Evolutionary conservation across 257 asterid species (phyloP), one percentile per base, ranked within the genome.

Genomic region (Voacanga thouarsii): DNA sequence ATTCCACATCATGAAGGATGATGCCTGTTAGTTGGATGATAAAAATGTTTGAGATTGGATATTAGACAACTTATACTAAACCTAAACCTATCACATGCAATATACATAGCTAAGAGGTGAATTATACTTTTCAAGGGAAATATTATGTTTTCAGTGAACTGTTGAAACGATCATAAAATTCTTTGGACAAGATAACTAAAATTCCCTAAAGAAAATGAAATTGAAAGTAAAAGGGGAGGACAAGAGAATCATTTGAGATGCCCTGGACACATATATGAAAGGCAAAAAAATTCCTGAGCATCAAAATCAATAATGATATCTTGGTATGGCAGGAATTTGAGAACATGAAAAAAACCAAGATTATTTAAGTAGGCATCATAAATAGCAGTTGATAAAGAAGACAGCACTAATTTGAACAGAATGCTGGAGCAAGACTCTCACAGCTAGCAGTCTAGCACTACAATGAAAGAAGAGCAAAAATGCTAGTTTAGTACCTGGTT

Each of bases 401-500:
- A 61, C 12, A 26, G 68, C 16, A 61, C 7, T 24, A 61, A 3
- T 61, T 24, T 24, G 16, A 12, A 61, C 37, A 61, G 15, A 63
- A 28, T 49, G 12, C 23, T 10, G 43, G 2, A 12, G 14, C 9
- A 28, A 63, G 11, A 28, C 9, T 11, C 28, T 30, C 57, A 51
- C 5, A 51, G 21, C 6, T 12, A n/a, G 28, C 5, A 12, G 23
- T 51, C 43, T 63, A 26, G 39, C 67, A 9, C 67, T 26, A 61
- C 26, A 8, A 24, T n/a, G 4, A 71, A 50, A 47, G 39, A 41
- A 76, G 50, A 39, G 18, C 28, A 39, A 39, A 63, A 47, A 41
- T 2, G 1, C 37, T 33, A 33, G 37, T 33, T 33, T 33, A 33
- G 59, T 83, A 92, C 98, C 98, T 91, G 47, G 96, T 91, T 82